A percentile compares a stretch with the other conserved stretches of the same genome.
phyloP scores from a whole-genome alignment of 306 rosid genomes.

The Albizia julibrissin region DNA sequence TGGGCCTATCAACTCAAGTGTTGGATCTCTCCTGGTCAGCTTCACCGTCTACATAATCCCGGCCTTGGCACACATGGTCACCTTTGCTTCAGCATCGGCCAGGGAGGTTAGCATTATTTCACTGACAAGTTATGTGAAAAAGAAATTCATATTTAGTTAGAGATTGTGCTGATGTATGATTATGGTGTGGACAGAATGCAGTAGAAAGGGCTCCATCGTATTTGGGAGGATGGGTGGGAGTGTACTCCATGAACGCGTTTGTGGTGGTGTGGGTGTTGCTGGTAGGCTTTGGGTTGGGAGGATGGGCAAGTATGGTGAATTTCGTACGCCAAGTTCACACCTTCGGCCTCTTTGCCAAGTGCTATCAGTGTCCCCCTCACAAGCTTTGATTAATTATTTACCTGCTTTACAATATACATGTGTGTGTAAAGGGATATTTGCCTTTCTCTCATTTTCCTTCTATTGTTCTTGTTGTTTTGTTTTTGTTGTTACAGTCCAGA shows the following conservation, averaged over 20 bases:
- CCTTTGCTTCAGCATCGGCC: background rate
- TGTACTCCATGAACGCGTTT: background rate
- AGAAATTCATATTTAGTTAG: background rate
- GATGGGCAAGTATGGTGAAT: background rate
- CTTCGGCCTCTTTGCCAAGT: background rate
- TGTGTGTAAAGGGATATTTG: conserved; percentile 79
- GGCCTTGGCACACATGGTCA: background rate
- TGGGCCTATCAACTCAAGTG: conserved; percentile 95
- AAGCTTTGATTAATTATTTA: background rate
- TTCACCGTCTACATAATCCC: conserved; percentile 99
- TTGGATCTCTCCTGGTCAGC: conserved; percentile 97
- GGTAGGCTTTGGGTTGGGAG: background rate
- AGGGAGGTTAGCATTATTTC: background rate
- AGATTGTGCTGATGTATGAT: background rate
- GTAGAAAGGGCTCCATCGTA: background rate
- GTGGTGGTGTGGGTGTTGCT: background rate
- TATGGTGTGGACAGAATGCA: background rate
- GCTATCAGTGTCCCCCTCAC: background rate
- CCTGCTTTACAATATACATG: conserved; percentile 40
- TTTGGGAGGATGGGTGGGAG: background rate
- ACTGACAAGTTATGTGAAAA: conserved; percentile 14
- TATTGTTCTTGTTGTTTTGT: background rate
- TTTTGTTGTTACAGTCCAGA: conserved; percentile 22
- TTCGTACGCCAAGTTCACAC: background rate
- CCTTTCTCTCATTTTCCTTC: conserved; percentile 38